A percentile compares a stretch with the other conserved stretches of the same genome.
Evolutionary conservation across 2,329 filamentous ascomycete species (phyloP).

Genomic region (Leptodontidium sp.): DNA sequence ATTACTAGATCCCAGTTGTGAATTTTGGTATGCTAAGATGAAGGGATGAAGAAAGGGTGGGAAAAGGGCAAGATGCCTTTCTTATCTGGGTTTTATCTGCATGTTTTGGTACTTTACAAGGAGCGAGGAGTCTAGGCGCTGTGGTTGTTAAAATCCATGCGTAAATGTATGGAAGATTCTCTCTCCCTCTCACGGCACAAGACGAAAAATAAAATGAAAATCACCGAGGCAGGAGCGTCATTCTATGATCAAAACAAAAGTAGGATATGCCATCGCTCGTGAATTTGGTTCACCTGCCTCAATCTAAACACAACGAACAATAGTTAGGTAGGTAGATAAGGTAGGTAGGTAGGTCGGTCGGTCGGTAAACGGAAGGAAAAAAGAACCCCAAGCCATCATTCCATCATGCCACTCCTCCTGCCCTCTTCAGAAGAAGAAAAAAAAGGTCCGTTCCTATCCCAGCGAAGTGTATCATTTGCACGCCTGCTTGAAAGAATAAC

Average conservation of each 20-base stretch:
- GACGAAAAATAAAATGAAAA: no score
- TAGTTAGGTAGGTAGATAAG: conserved; percentile 18
- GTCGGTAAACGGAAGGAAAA: neutral
- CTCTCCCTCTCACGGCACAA: neutral
- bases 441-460: conserved; percentile 23
- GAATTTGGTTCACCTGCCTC: conserved; percentile 37
- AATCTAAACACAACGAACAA: conserved; percentile 36
- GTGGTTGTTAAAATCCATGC: neutral
- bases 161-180: neutral
- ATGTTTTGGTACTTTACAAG: conserved; percentile 11
- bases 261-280: conserved; percentile 31
- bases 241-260: neutral
- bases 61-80: neutral
- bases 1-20: neutral
- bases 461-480: conserved; percentile 37
- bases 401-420: conserved; percentile 17
- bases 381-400: conserved; percentile 30
- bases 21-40: neutral
- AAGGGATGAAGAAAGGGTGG: neutral
- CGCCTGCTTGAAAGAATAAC: conserved; percentile 36
- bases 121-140: conserved; percentile 22
- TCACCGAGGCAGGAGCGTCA: no score
- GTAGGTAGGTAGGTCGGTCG: neutral
- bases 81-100: neutral
- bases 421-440: neutral